Conservation (phyloP, 163 green algal species). For the Scenedesmus sp. region DNA sequence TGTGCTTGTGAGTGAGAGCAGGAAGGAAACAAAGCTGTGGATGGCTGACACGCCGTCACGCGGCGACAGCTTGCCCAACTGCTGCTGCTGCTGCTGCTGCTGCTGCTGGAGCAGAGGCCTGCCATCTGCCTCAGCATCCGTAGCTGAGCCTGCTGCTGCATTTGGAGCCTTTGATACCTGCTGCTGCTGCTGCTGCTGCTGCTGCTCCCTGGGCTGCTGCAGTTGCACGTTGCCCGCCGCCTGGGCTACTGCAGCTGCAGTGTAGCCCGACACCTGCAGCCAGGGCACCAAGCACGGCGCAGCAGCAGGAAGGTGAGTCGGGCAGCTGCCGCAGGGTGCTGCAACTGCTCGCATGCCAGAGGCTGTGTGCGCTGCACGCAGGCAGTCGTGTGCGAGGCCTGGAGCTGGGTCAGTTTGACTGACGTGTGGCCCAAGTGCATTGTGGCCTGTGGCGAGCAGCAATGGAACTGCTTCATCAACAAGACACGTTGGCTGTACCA, state of each 20-base stretch:
- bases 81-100: constrained; percentile 46
- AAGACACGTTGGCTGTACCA: too few relatives aligned
- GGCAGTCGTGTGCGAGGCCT: too few relatives aligned
- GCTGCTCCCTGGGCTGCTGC: neutral
- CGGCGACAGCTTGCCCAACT: constrained; percentile 4
- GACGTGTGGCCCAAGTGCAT: too few relatives aligned
- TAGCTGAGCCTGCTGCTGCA: neutral
- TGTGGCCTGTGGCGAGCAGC: too few relatives aligned
- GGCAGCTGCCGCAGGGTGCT: neutral
- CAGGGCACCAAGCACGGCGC: neutral
- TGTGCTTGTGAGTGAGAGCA: constrained; percentile 84
- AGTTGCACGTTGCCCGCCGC: constrained; percentile 17
- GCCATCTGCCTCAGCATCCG: neutral
- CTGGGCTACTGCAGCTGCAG: constrained; percentile 3
- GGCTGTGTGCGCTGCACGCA: too few relatives aligned
- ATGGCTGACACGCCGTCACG: constrained; percentile 37
- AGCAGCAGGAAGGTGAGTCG: neutral
- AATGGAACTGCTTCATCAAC: too few relatives aligned
- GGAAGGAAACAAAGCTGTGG: constrained; percentile 68
- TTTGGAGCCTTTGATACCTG: neutral
- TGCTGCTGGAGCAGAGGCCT: neutral
- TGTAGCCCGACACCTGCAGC: constrained; percentile 46
- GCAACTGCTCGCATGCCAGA: neutral
- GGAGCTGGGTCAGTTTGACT: too few relatives aligned
- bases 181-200: neutral